phyloP scores from a whole-genome alignment of 1,139 yeast genomes.

The Pichia inconspicua region DNA sequence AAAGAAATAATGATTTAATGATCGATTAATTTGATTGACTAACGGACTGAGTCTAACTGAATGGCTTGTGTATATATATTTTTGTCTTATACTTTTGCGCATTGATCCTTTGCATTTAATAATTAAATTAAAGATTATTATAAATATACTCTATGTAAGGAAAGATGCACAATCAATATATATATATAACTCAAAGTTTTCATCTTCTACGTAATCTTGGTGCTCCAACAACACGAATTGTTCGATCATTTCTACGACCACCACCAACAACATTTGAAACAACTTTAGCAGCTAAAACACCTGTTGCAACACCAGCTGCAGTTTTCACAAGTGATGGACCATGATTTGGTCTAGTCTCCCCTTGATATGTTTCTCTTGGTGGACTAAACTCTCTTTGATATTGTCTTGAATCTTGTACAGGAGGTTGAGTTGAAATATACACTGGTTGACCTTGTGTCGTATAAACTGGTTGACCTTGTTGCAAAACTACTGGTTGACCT shows the following conservation, averaged over 20 bases:
- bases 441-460: not conserved
- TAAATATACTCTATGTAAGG: no score
- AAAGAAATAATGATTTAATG: conserved; percentile 57
- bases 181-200: no score
- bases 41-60: no score
- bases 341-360: not conserved
- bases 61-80: not conserved
- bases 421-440: not conserved
- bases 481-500: not conserved
- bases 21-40: no score
- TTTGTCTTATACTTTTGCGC: no score
- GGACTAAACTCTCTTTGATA: not conserved
- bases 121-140: no score
- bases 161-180: no score
- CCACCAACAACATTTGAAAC: conserved; percentile 1
- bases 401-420: not conserved
- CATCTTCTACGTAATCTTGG: no score
- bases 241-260: not conserved
- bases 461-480: not conserved
- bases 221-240: not conserved
- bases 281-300: conserved; percentile 8
- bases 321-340: conserved; percentile 8
- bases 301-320: conserved; percentile 9
- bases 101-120: no score
- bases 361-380: not conserved